These are phyloP conservation scores for Spiraea crenata DNA, from an alignment of 331 rosid genomes.

Conservation along the genomic window DNA sequence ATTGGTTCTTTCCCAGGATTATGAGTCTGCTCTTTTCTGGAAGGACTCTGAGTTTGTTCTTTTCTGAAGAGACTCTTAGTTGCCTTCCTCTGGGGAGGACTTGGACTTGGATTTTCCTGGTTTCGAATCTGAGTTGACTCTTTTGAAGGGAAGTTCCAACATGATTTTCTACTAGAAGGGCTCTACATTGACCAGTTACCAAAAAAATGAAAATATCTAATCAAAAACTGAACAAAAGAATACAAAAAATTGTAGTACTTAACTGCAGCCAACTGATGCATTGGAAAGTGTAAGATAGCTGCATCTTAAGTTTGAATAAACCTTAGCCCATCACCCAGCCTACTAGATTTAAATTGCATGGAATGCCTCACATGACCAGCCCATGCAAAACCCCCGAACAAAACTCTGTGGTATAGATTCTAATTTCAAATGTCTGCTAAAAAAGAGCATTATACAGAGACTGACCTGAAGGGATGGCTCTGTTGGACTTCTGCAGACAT, in stretches of 20 bases:
- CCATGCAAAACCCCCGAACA: background rate
- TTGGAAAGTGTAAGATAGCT: background rate
- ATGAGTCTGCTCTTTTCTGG: conserved; percentile 23
- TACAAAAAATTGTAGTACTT: background rate
- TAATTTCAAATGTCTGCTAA: conserved; percentile 1
- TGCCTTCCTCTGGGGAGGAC: conserved; percentile 35
- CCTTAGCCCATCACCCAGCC: conserved; percentile 5
- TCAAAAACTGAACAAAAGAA: conserved; percentile 3
- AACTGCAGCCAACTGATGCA: background rate
- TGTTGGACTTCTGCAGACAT: conserved; percentile 15
- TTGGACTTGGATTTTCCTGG: conserved; percentile 10
- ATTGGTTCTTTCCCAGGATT: conserved; percentile 36
- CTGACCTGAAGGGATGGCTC: conserved; percentile 22
- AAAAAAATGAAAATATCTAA: conserved; percentile 29
- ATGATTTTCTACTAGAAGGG: conserved; percentile 28
- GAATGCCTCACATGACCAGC: background rate
- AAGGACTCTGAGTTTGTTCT: conserved; percentile 20
- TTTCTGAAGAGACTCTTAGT: conserved; percentile 28
- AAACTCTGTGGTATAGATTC: conserved; percentile 10
- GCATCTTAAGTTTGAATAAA: conserved; percentile 10
- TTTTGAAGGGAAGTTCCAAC: conserved; percentile 29
- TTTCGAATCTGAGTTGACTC: conserved; percentile 16
- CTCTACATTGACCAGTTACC: conserved; percentile 44
- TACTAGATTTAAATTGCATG: conserved; percentile 5
- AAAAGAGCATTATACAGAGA: background rate